Evolutionary conservation across 306 rosid genomes (phyloP).

Genomic region (Canavalia ensiformis): DNA sequence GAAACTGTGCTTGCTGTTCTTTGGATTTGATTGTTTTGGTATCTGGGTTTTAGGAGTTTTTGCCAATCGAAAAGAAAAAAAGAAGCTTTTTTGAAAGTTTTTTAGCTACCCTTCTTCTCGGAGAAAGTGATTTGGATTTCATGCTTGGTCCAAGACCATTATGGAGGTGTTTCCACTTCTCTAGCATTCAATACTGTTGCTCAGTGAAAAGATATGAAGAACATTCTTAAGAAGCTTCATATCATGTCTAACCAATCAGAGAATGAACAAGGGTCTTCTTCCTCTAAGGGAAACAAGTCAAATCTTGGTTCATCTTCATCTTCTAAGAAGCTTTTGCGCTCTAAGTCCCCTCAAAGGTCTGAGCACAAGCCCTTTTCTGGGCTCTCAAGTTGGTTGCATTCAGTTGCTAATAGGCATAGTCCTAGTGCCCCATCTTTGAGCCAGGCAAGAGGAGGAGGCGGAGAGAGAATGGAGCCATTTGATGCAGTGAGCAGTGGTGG

Average conservation of each 20-base stretch:
- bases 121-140: slow-evolving; percentile 57
- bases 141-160: slow-evolving; percentile 71
- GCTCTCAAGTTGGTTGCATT: slow-evolving; percentile 77
- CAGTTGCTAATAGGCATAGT: slow-evolving; percentile 71
- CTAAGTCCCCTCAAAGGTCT: slow-evolving; percentile 60
- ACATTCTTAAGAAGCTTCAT: slow-evolving; percentile 89
- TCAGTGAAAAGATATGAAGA: slow-evolving; percentile 76
- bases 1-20: slow-evolving; percentile 49
- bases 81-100: slow-evolving; percentile 48
- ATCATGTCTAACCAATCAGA: slow-evolving; percentile 76
- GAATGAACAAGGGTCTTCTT: slow-evolving; percentile 69
- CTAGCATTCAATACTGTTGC: slow-evolving; percentile 56
- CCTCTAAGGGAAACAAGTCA: slow-evolving; percentile 70
- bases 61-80: slow-evolving; percentile 46
- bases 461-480: slow-evolving; percentile 65
- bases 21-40: slow-evolving; percentile 56
- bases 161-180: slow-evolving; percentile 70
- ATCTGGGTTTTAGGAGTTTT: slow-evolving; percentile 46
- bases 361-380: slow-evolving; percentile 78
- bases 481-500: slow-evolving; percentile 68
- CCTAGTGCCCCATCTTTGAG: slow-evolving; percentile 63
- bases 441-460: slow-evolving; percentile 56
- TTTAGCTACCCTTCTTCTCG: slow-evolving; percentile 48
- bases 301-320: slow-evolving; percentile 66
- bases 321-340: slow-evolving; percentile 58